Conservation (phyloP, 2,329 filamentous ascomycete species). For the Epichloe coenophiala region DNA sequence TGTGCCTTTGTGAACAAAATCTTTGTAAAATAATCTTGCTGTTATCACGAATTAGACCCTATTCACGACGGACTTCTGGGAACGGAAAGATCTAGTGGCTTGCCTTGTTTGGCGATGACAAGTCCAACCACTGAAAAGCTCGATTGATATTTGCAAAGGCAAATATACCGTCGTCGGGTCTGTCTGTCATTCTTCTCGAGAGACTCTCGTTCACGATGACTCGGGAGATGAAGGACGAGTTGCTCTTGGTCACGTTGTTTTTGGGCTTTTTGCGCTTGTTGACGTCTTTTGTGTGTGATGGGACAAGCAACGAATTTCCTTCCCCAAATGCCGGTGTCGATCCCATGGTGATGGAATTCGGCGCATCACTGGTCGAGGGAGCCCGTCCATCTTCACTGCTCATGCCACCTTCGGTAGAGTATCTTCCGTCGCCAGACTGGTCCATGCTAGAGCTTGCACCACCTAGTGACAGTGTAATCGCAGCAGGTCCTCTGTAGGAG, state of each 20-base stretch:
- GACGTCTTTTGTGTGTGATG: conserved; percentile 52
- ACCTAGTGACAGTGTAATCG: conserved; percentile 32
- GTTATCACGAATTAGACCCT: conserved; percentile 15
- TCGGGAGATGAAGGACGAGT: conserved; percentile 94
- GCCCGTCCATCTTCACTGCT: conserved; percentile 43
- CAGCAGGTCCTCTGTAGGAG: conserved; percentile 40
- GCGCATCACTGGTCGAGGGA: conserved; percentile 38
- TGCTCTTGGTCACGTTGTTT: conserved; percentile 97
- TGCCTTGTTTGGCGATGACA: conserved; percentile 61
- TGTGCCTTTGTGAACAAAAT: conserved; percentile 95
- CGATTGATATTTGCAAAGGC: conserved; percentile 93
- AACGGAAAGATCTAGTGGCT: conserved; percentile 1
- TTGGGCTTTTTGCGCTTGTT: conserved; percentile 86
- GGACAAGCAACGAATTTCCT: conserved; percentile 61
- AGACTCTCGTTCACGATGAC: conserved; percentile 82
- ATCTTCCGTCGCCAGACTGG: conserved; percentile 44
- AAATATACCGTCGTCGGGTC: conserved; percentile 66
- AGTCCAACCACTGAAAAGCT: conserved; percentile 90
- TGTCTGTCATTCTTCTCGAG: conserved; percentile 66
- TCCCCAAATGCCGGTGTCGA: conserved; percentile 67
- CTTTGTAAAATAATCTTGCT: conserved; percentile 86
- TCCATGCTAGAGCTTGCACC: conserved; percentile 40
- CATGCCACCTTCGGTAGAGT: conserved; percentile 45
- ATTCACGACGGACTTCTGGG: background rate
- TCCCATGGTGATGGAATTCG: conserved; percentile 25